phyloP scores from a whole-genome alignment of 2,329 filamentous ascomycete species.

The Metarhizium brunneum region DNA sequence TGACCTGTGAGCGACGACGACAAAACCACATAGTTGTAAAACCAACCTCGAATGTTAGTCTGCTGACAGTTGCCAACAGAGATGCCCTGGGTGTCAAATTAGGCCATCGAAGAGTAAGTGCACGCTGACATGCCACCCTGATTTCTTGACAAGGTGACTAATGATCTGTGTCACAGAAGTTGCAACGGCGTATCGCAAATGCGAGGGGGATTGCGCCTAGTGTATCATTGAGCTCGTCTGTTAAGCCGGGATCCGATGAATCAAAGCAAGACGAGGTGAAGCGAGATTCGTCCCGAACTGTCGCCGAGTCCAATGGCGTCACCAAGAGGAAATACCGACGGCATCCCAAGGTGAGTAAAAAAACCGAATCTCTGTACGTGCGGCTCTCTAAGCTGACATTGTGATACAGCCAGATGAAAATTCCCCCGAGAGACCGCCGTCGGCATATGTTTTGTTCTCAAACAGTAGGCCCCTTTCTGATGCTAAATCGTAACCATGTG shows the following conservation, averaged over 20 bases:
- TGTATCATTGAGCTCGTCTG: conserved; percentile 38
- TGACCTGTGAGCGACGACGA: conserved; percentile 52
- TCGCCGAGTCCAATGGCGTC: conserved; percentile 33
- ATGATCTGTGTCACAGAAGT: conserved; percentile 45
- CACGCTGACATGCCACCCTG: conserved; percentile 9
- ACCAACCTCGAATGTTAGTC: not conserved
- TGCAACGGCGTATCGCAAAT: conserved; percentile 76
- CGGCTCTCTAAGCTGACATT: not conserved
- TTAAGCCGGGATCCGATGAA: conserved; percentile 43
- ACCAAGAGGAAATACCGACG: conserved; percentile 68
- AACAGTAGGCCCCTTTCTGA: conserved; percentile 52
- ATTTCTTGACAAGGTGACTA: conserved; percentile 2
- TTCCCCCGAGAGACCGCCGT: conserved; percentile 70
- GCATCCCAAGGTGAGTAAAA: conserved; percentile 56
- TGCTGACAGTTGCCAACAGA: conserved; percentile 30
- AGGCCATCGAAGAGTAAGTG: conserved; percentile 66
- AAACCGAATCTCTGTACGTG: not conserved
- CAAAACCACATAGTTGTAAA: not conserved
- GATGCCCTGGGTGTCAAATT: conserved; percentile 69
- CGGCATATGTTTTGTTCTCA: conserved; percentile 78
- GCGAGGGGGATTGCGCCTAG: conserved; percentile 53
- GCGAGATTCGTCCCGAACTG: conserved; percentile 35
- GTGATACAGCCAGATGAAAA: conserved; percentile 58
- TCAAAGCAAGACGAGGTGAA: conserved; percentile 44
- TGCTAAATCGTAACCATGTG: not conserved